Conservation (phyloP, 345 rosid genomes). For the Tarenaya hassleriana region DNA sequence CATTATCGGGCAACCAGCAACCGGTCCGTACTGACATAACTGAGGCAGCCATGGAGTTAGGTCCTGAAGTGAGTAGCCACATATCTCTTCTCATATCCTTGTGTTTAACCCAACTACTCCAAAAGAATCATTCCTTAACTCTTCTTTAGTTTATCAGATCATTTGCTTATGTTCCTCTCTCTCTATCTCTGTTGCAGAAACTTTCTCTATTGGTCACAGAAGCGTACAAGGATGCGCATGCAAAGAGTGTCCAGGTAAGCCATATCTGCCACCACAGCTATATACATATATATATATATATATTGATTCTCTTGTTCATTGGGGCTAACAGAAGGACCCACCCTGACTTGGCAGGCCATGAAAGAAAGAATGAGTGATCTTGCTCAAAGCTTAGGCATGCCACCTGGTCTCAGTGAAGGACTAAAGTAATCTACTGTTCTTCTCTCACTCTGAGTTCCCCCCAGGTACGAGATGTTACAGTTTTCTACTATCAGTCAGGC, state of each 20-base stretch:
- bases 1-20: conserved; percentile 85
- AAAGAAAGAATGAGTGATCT: conserved; percentile 88
- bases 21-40: conserved; percentile 88
- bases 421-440: conserved; percentile 36
- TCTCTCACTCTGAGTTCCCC: background rate
- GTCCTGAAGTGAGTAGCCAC: conserved; percentile 58
- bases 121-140: too few species aligned
- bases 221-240: conserved; percentile 92
- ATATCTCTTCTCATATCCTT: background rate
- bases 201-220: conserved; percentile 69
- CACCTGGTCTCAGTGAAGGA: conserved; percentile 67
- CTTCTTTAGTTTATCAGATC: too few species aligned
- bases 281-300: background rate
- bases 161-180: conserved; percentile 4
- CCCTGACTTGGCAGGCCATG: conserved; percentile 65
- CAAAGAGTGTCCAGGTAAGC: conserved; percentile 73
- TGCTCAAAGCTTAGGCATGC: conserved; percentile 93
- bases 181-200: too few species aligned
- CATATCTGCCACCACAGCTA: background rate
- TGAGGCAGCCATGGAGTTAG: conserved; percentile 94
- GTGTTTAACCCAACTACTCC: too few species aligned
- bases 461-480: conserved; percentile 17
- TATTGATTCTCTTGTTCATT: background rate
- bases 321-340: too few species aligned
- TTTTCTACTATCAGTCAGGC: conserved; percentile 19